Conservation (phyloP, 2,329 filamentous ascomycete species). For the Pestalotiopsis sp. region DNA sequence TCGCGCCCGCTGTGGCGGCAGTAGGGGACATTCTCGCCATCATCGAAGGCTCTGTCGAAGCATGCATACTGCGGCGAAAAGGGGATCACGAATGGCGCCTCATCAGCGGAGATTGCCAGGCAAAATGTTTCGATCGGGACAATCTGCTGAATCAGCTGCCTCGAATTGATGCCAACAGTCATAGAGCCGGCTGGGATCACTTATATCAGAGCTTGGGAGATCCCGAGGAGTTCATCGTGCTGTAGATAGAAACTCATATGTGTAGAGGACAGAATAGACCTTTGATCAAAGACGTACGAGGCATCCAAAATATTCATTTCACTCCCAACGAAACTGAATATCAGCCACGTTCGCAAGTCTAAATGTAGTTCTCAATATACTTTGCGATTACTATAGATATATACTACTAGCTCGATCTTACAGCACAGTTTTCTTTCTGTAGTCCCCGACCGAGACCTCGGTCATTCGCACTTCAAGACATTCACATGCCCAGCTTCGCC, state of each 20-base stretch:
- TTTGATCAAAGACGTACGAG: no score
- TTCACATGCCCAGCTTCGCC: conserved; percentile 6
- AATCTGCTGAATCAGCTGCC: neutral
- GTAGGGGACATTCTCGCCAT: neutral
- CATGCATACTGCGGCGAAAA: neutral
- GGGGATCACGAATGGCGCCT: neutral
- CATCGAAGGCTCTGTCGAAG: neutral
- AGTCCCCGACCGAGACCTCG: neutral
- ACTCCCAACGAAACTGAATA: no score
- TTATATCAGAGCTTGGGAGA: neutral
- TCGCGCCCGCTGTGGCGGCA: neutral
- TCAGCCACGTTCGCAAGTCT: neutral
- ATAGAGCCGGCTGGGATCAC: neutral
- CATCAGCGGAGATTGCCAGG: neutral
- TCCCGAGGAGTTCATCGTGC: neutral
- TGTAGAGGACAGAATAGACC: no score
- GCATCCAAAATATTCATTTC: no score
- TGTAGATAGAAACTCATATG: neutral
- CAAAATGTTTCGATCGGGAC: neutral
- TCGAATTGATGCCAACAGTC: neutral
- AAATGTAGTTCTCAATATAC: neutral
- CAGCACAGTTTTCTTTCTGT: neutral
- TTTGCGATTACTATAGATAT: neutral
- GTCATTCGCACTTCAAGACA: neutral
- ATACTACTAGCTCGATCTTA: neutral